phyloP scores from a whole-genome alignment of 1,284 basidiomycete genomes.

The Phellopilus nigrolimitatus region DNA sequence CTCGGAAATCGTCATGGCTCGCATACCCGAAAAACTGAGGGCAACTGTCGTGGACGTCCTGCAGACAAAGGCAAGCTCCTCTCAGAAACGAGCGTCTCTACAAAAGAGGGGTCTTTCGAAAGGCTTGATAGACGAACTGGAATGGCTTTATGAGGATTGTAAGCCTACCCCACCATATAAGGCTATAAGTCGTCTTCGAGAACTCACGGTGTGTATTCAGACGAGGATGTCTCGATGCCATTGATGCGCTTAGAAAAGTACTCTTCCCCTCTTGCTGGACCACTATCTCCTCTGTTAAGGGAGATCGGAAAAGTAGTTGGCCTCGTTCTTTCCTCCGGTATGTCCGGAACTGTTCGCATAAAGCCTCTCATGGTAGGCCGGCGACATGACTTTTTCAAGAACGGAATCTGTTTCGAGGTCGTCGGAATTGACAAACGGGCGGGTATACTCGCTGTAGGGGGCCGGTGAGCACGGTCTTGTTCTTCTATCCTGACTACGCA shows the following conservation, averaged over 20 bases:
- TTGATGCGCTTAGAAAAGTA: conserved; percentile 55
- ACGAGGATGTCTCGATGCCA: conserved; percentile 57
- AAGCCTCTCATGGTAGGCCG: conserved; percentile 68
- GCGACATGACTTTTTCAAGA: conserved; percentile 61
- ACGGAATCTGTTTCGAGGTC: conserved; percentile 74
- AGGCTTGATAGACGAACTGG: conserved; percentile 63
- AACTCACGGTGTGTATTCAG: no score
- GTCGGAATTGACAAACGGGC: conserved; percentile 59
- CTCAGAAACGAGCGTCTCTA: conserved; percentile 64
- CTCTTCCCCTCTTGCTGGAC: conserved; percentile 45
- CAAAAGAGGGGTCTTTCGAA: conserved; percentile 62
- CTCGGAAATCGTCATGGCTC: conserved; percentile 53
- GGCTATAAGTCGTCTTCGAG: no score
- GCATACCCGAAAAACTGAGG: conserved; percentile 52
- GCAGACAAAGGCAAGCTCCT: conserved; percentile 51
- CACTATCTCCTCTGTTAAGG: conserved; percentile 46
- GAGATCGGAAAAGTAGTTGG: conserved; percentile 66
- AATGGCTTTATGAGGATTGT: conserved; percentile 61
- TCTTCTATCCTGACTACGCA: background rate
- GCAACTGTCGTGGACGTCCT: conserved; percentile 55
- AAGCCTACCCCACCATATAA: conserved; percentile 23
- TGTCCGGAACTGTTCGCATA: conserved; percentile 58
- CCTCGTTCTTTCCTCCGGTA: conserved; percentile 57
- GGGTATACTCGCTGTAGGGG: conserved; percentile 77
- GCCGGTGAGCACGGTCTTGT: conserved; percentile 46